Evolutionary conservation across 495 filamentous ascomycete genomes (phyloP), one percentile per base, ranked within the genome.

Genomic region (Hypoxylon crocopeplum): DNA sequence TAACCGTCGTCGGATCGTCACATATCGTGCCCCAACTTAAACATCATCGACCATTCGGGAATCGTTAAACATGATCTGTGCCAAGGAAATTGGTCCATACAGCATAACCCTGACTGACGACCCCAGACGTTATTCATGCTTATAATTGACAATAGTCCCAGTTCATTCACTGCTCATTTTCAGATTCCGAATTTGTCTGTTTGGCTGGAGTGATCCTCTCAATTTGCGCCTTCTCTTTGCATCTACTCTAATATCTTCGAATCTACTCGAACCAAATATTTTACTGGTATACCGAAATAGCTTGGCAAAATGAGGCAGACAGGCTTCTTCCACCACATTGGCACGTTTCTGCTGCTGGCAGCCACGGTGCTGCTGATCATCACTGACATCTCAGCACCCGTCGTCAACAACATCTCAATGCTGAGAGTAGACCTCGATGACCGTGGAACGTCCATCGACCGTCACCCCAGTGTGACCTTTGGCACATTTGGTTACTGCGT

Each of bases 401-500:
- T 87, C 13, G 72, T 84, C 45, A 65, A 77, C 39, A 61, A 77
- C 66, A 77, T 86, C 29, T 72, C 72, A 22, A 61, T 87, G 24
- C 64, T 86, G 13, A 78, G 74, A 48, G 72, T 86, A 37, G 72
- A 73, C 10, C 71, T 86, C 7, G 69, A 64, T 40, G 71, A 69
- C 49, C 12, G 40, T 7, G 21, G 27, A 11, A 17, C 27, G 17
- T 30, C 20, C 2, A 11, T 48, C 41, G 16, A 61, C 25, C 46
- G 52, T 6, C 50, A 57, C 15, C 65, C 71, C 16, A 48, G 64
- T n/a, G 67, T 86, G 3, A 76, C 74, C 3, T 84, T 85, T 58
- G 84, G 84, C 17, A 82, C 79, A 4, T 85, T 85, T 69, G 84
- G 84, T 1, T 80, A 78, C 59, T 87, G 84, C 56, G 50, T 78